A percentile compares a stretch with the other conserved stretches of the same genome.
Evolutionary conservation across 1,139 yeast species (phyloP).

Genomic region (Yarrowia galli): DNA sequence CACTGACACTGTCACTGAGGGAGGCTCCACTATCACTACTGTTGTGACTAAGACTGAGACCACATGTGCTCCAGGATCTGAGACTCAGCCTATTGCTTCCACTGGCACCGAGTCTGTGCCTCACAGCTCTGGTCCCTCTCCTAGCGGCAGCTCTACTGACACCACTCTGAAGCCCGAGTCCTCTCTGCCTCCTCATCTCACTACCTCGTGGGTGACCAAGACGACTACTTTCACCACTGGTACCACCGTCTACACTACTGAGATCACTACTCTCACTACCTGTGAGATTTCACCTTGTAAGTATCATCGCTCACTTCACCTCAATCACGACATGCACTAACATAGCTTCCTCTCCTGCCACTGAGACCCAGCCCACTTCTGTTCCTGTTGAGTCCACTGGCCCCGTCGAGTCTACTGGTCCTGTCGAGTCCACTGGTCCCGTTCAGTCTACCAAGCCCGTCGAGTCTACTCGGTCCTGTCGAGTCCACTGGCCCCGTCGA

Average conservation of each 20-base stretch:
- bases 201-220: slow-evolving; percentile 19
- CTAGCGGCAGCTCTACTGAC: neutral
- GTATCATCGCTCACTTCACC: neutral
- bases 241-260: slow-evolving; percentile 17
- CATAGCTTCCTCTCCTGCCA: neutral
- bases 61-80: slow-evolving; percentile 1
- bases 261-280: slow-evolving; percentile 17
- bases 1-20: neutral
- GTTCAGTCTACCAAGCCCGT: neutral
- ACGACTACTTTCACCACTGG: slow-evolving; percentile 1
- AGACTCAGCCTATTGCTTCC: neutral
- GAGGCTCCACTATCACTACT: slow-evolving; percentile 9
- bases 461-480: neutral
- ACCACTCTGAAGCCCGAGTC: neutral
- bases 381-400: neutral
- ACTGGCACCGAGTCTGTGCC: neutral
- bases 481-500: neutral
- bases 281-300: slow-evolving; percentile 19
- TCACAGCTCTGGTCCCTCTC: neutral
- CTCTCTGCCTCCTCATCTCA: slow-evolving; percentile 8
- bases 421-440: neutral
- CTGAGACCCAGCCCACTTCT: neutral
- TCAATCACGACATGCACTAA: neutral
- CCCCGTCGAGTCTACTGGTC: neutral
- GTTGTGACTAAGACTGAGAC: slow-evolving; percentile 17